phyloP scores from a whole-genome alignment of 73 alveolate species.

The Tetrahymena thermophila region DNA sequence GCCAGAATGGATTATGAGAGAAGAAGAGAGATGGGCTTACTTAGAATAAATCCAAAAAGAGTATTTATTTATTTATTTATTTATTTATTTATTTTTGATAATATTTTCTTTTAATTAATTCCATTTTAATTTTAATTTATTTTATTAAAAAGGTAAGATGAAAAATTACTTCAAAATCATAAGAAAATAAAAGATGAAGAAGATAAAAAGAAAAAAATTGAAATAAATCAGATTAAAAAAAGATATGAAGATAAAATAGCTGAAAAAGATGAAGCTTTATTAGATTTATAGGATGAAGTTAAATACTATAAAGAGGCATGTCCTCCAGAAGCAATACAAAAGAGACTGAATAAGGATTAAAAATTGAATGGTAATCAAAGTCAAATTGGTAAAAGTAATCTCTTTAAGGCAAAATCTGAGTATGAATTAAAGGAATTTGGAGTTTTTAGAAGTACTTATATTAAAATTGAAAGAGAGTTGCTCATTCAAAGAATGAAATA shows the following conservation, averaged over 20 bases:
- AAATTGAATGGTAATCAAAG: not conserved
- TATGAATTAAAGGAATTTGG: constrained; percentile 1
- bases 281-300: not conserved
- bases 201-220: not conserved
- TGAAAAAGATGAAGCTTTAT: not conserved
- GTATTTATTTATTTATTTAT: not conserved
- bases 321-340: not conserved
- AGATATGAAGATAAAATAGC: not conserved
- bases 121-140: too few species aligned
- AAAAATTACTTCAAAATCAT: not conserved
- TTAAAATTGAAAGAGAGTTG: constrained; percentile 13
- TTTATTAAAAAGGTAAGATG: not conserved
- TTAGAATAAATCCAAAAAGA: not conserved
- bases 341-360: not conserved
- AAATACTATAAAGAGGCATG: not conserved
- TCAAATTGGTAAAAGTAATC: constrained; percentile 12
- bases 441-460: not conserved
- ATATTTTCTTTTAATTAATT: too few species aligned
- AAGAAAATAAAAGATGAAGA: not conserved
- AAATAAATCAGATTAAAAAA: not conserved
- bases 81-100: too few species aligned
- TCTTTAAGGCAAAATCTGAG: not conserved
- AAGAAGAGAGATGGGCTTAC: not conserved
- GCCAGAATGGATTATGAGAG: not conserved
- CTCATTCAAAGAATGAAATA: constrained; percentile 19